Evolutionary conservation across 1,284 basidiomycete species (phyloP).

Genomic region (Ganoderma boninense): DNA sequence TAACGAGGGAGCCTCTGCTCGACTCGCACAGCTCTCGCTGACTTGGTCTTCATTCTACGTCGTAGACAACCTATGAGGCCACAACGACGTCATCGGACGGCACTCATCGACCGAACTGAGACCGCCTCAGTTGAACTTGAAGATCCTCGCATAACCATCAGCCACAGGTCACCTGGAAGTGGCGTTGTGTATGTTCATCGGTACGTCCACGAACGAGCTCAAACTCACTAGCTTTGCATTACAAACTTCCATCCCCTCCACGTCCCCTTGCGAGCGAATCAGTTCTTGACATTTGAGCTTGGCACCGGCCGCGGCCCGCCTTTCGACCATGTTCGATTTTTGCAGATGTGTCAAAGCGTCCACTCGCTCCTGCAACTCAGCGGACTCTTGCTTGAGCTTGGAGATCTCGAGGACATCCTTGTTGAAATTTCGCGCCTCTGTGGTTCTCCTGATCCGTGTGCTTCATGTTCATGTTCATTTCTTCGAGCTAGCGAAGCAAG

Average conservation of each 20-base stretch:
- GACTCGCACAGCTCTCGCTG: no score
- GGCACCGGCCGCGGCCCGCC: slow-evolving; percentile 64
- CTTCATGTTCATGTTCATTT: slow-evolving; percentile 36
- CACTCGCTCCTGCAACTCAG: slow-evolving; percentile 40
- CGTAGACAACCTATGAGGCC: no score
- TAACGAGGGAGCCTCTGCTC: not conserved
- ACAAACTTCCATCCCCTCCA: slow-evolving; percentile 59
- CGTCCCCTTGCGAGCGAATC: slow-evolving; percentile 59
- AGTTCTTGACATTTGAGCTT: slow-evolving; percentile 77
- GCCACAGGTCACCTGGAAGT: no score
- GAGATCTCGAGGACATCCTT: slow-evolving; percentile 46
- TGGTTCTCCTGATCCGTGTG: slow-evolving; percentile 45
- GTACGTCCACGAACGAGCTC: no score
- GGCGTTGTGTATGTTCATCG: no score
- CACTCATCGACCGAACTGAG: no score
- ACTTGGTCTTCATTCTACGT: no score
- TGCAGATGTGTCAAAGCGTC: slow-evolving; percentile 38
- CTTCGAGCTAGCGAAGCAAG: slow-evolving; percentile 1
- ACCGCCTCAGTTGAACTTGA: no score
- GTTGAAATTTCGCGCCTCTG: slow-evolving; percentile 43
- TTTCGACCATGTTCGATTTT: slow-evolving; percentile 72
- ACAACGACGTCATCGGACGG: no score
- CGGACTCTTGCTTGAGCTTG: slow-evolving; percentile 50
- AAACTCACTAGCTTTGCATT: no score
- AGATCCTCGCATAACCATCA: no score